Percentiles rank a stretch among this genome's conserved stretches.
Conservation (phyloP, 1,284 basidiomycete species). For the Irpex rosettiformis region DNA sequence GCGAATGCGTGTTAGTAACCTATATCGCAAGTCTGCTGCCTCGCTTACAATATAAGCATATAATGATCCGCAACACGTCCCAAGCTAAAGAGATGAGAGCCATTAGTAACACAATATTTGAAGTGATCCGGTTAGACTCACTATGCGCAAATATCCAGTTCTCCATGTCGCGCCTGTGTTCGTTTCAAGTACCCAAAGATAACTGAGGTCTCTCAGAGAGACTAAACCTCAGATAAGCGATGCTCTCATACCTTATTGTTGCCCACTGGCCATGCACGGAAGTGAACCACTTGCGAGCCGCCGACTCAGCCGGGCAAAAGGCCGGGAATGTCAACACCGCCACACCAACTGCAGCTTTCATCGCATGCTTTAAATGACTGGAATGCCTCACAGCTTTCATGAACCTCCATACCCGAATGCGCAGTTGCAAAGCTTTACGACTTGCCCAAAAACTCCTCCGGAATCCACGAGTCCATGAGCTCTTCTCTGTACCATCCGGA, state of each 20-base stretch:
- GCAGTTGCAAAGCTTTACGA: constrained; percentile 27
- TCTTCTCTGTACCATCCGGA: constrained; percentile 4
- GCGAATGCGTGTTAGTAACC: constrained; percentile 1
- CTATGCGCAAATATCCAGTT: constrained; percentile 43
- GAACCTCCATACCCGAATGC: constrained; percentile 34
- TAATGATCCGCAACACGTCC: constrained; percentile 41
- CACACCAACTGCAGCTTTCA: constrained; percentile 46
- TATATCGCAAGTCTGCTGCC: neutral
- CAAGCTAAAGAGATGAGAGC: constrained; percentile 28
- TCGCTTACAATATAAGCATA: constrained; percentile 44
- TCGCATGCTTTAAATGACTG: constrained; percentile 40
- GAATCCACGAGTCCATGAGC: constrained; percentile 16
- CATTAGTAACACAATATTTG: neutral
- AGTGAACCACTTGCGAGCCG: constrained; percentile 37
- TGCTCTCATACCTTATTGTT: constrained; percentile 34
- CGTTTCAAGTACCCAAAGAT: constrained; percentile 49
- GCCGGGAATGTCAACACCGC: constrained; percentile 41
- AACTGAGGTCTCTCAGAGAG: constrained; percentile 23
- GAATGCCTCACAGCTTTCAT: constrained; percentile 35
- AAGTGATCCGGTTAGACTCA: constrained; percentile 22
- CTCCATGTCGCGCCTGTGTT: constrained; percentile 51
- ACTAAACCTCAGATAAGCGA: neutral
- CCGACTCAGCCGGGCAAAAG: constrained; percentile 35
- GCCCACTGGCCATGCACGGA: constrained; percentile 45
- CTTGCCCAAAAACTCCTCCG: constrained; percentile 30